Evolutionary conservation across 345 rosid species (phyloP).

Genomic region (Excoecaria agallocha): DNA sequence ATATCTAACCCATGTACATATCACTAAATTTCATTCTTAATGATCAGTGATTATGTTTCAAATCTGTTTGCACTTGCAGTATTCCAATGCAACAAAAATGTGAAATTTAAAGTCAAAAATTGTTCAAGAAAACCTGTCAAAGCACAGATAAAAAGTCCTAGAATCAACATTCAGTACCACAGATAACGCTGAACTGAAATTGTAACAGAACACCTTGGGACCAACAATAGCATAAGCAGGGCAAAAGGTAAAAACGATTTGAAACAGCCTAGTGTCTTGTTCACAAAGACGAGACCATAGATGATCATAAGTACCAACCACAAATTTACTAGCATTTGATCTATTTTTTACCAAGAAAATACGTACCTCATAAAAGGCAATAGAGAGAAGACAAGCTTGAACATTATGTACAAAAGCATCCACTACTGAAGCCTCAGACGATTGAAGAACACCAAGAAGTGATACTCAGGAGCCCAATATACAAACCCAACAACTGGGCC

Average conservation of each 20-base stretch:
- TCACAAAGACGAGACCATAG: not conserved
- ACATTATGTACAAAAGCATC: conserved; percentile 34
- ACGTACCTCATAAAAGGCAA: conserved; percentile 30
- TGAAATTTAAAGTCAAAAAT: not conserved
- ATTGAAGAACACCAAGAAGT: conserved; percentile 87
- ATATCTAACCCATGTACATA: not conserved
- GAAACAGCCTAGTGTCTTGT: not conserved
- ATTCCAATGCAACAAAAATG: not conserved
- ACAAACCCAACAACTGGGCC: conserved; percentile 96
- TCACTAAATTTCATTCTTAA: not conserved
- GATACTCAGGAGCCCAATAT: conserved; percentile 96
- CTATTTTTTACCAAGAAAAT: conserved; percentile 3
- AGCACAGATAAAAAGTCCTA: not conserved
- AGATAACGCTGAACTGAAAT: not conserved
- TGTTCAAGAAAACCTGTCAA: not conserved
- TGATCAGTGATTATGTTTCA: not conserved
- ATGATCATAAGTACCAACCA: conserved; percentile 21
- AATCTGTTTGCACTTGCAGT: not conserved
- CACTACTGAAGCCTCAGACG: conserved; percentile 71
- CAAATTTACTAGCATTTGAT: conserved; percentile 1
- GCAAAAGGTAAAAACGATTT: not conserved
- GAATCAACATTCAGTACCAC: not conserved
- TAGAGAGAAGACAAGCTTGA: conserved; percentile 21
- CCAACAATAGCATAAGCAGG: not conserved
- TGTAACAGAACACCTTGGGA: not conserved